Conservation (phyloP, 2,329 filamentous ascomycete species). For the Fusarium albidum region DNA sequence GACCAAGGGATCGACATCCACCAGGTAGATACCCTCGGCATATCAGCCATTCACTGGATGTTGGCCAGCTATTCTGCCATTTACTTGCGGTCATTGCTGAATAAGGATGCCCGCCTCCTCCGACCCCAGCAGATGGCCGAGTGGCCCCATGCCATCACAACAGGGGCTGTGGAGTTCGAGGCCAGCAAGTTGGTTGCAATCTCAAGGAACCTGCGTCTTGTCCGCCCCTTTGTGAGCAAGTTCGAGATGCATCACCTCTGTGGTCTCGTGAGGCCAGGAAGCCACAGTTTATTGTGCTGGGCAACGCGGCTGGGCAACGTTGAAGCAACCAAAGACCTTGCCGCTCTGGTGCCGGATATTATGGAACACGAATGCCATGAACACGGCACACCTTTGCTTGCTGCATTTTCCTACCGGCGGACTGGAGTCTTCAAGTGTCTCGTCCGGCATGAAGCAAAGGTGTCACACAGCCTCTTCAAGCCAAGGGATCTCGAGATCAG, state of each 20-base stretch:
- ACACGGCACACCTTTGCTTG: conserved; percentile 1
- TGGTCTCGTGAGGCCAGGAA: neutral
- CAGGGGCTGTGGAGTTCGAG: neutral
- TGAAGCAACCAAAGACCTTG: neutral
- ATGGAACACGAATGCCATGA: neutral
- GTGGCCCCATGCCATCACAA: neutral
- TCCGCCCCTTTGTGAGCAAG: neutral
- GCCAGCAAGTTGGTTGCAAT: neutral
- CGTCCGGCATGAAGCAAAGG: neutral
- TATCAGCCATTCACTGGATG: neutral
- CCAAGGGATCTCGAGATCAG: neutral
- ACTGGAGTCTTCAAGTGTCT: neutral
- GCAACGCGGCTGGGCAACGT: neutral
- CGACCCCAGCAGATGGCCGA: no score
- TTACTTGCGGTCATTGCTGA: neutral
- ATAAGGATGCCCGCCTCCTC: neutral
- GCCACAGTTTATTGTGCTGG: conserved; percentile 3
- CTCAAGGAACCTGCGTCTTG: neutral
- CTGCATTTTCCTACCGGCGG: neutral
- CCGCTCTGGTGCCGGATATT: neutral
- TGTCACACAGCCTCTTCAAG: neutral
- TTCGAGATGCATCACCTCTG: neutral
- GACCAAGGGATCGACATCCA: neutral
- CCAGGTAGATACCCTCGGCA: neutral
- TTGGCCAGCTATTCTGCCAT: neutral